Conservation (phyloP, 106 monocot species). For the Xerophyta viscosa region DNA sequence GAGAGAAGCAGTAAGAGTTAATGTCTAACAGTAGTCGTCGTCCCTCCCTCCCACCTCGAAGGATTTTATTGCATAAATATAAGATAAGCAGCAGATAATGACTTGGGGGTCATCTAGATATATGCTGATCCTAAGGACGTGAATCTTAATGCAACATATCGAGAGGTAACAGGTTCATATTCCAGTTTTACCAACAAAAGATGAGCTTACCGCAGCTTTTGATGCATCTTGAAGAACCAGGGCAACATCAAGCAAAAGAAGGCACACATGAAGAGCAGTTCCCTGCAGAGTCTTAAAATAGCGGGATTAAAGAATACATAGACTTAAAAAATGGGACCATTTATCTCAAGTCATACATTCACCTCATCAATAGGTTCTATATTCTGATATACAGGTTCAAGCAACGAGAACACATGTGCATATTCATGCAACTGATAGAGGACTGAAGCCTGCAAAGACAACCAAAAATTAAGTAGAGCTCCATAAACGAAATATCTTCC, state of each 20-base stretch:
- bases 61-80: neutral
- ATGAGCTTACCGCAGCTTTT: conserved; percentile 73
- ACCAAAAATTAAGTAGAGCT: neutral
- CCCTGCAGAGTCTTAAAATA: conserved; percentile 35
- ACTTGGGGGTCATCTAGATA: too few relatives aligned
- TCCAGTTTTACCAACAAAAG: neutral
- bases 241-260: conserved; percentile 78
- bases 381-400: conserved; percentile 63
- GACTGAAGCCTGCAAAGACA: conserved; percentile 60
- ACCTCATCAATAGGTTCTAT: conserved; percentile 94
- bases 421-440: conserved; percentile 80
- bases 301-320: neutral
- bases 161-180: neutral
- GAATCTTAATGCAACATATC: neutral
- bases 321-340: neutral
- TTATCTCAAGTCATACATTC: neutral
- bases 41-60: too few relatives aligned
- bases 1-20: neutral
- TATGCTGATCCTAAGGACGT: neutral
- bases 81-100: too few relatives aligned
- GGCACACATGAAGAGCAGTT: conserved; percentile 75
- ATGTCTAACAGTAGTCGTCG: neutral
- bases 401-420: conserved; percentile 38
- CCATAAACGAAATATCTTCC: too few relatives aligned
- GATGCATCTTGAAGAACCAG: conserved; percentile 60